phyloP scores from a whole-genome alignment of 345 rosid species.

The Eucalyptus caleyi region DNA sequence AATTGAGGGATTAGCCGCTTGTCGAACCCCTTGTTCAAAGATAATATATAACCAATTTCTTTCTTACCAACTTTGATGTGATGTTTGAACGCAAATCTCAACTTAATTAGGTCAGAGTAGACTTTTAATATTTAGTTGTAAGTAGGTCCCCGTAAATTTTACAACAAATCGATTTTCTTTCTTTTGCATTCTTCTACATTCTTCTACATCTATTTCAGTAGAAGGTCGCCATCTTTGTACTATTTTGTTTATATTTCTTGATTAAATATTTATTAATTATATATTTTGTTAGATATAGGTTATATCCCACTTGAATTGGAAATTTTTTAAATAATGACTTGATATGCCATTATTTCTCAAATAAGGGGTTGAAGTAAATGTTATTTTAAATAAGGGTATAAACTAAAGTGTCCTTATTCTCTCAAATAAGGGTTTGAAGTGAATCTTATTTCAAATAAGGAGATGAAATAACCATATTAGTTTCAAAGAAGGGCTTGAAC shows the following conservation, averaged over 20 bases:
- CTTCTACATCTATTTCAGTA: background rate
- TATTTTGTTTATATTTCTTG: background rate
- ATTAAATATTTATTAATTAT: background rate
- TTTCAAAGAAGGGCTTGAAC: too few species aligned
- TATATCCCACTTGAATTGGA: background rate
- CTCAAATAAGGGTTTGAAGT: accelerated
- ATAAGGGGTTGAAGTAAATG: too few species aligned
- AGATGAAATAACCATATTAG: accelerated
- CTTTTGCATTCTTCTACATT: background rate
- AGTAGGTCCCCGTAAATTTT: background rate
- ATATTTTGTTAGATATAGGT: background rate
- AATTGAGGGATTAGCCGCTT: background rate
- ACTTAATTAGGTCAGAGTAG: background rate
- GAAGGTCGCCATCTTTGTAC: background rate
- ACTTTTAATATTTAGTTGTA: background rate
- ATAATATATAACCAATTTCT: background rate
- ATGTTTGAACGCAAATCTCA: background rate
- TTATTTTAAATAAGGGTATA: too few species aligned
- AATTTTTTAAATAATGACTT: too few species aligned
- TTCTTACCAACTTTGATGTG: background rate
- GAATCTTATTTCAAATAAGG: too few species aligned
- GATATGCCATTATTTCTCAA: too few species aligned
- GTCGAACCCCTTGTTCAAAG: background rate
- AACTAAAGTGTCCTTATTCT: accelerated
- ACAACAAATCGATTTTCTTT: background rate